A percentile compares a stretch with the other conserved stretches of the same genome.
phyloP scores from a whole-genome alignment of 768 basidiomycete genomes.

The Coprinopsis sp. region DNA sequence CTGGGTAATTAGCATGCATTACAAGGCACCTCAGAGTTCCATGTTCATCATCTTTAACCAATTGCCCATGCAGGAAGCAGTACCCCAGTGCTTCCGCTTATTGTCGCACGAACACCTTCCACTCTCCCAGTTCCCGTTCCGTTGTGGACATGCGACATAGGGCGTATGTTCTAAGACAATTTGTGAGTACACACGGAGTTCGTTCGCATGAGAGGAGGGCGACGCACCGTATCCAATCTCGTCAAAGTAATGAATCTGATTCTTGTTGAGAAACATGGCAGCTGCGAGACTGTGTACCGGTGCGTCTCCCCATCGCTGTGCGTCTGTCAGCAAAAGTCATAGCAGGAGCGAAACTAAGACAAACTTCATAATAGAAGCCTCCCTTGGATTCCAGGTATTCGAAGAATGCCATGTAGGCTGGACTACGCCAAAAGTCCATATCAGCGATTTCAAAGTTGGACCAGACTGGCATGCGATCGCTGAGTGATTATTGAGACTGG shows the following conservation, averaged over 20 bases:
- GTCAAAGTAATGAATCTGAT: constrained; percentile 68
- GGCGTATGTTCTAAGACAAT: no score
- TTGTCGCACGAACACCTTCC: no score
- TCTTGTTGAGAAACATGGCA: constrained; percentile 49
- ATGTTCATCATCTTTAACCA: no score
- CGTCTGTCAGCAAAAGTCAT: constrained; percentile 11
- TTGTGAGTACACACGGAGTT: no score
- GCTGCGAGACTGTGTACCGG: constrained; percentile 68
- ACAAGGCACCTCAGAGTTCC: no score
- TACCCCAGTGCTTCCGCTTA: no score
- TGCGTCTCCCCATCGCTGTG: constrained; percentile 53
- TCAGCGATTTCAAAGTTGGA: constrained; percentile 70
- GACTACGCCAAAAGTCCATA: constrained; percentile 58
- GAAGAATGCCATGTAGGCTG: constrained; percentile 62
- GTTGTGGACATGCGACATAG: no score
- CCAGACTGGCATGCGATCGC: constrained; percentile 38
- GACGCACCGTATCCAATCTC: constrained; percentile 75
- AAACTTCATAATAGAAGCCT: constrained; percentile 66
- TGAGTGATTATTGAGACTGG: not conserved
- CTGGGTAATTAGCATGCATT: no score
- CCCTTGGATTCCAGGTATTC: constrained; percentile 55
- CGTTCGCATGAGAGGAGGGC: no score
- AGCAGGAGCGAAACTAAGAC: constrained; percentile 17
- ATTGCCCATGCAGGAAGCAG: no score
- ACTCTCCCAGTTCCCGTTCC: no score